These are phyloP conservation scores for Trichoderma asperellum DNA, from an alignment of 2,329 filamentous ascomycete species.

Conservation along the genomic window DNA sequence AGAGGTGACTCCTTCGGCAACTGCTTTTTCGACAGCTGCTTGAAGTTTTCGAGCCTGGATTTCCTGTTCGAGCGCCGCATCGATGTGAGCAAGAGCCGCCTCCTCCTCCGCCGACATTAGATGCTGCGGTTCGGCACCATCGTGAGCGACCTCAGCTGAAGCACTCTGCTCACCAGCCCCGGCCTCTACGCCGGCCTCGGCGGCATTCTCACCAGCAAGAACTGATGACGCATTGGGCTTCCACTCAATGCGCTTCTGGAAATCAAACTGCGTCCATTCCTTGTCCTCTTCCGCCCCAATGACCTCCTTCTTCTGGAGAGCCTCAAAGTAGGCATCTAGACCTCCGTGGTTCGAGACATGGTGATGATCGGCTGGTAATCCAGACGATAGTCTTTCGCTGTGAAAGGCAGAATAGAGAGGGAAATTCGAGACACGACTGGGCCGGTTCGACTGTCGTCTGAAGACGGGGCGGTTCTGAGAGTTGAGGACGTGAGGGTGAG, in stretches of 20 bases:
- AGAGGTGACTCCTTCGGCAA: constrained; percentile 41
- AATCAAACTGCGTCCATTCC: constrained; percentile 92
- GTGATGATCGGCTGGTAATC: constrained; percentile 58
- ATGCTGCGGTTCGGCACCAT: constrained; percentile 44
- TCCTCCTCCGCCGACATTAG: constrained; percentile 53
- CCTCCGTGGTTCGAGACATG: constrained; percentile 62
- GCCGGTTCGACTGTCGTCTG: constrained; percentile 59
- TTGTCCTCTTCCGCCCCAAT: constrained; percentile 65
- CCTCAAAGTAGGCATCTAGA: constrained; percentile 89
- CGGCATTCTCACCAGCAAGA: constrained; percentile 62
- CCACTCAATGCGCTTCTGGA: constrained; percentile 87
- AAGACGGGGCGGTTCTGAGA: constrained; percentile 69
- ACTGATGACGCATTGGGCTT: constrained; percentile 65
- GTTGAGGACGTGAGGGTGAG: constrained; percentile 77
- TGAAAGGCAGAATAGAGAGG: constrained; percentile 81
- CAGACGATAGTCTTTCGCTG: constrained; percentile 55
- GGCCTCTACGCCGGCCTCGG: constrained; percentile 31
- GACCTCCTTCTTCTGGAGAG: constrained; percentile 78
- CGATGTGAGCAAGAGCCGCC: constrained; percentile 75
- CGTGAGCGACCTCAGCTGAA: constrained; percentile 42
- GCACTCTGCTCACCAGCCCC: constrained; percentile 36
- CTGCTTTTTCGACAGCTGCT: constrained; percentile 51
- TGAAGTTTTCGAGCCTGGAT: constrained; percentile 60
- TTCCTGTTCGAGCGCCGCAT: constrained; percentile 82
- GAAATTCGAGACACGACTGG: constrained; percentile 58